A percentile compares a stretch with the other conserved stretches of the same genome.
phyloP scores from a whole-genome alignment of 1,139 yeast species.

The Suhomyces coccinellae region DNA sequence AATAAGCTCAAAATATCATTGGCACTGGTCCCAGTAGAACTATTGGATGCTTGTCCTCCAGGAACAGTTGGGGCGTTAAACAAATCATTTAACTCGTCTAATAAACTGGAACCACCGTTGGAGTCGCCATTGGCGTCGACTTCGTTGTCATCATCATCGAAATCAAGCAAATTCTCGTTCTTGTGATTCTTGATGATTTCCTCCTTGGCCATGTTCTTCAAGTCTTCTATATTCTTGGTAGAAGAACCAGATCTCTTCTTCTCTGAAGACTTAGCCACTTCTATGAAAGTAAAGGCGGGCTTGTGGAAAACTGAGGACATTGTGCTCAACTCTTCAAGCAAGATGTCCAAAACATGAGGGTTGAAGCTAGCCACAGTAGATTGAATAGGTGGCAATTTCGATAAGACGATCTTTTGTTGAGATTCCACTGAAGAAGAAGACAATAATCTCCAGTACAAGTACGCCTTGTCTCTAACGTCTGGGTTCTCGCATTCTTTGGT shows the following conservation, averaged over 20 bases:
- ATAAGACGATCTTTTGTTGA: conserved; percentile 53
- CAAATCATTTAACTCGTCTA: conserved; percentile 70
- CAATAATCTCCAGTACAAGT: conserved; percentile 88
- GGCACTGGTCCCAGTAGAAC: conserved; percentile 21
- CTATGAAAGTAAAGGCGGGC: conserved; percentile 71
- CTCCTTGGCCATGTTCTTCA: conserved; percentile 72
- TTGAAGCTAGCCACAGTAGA: conserved; percentile 73
- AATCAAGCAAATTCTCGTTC: conserved; percentile 82
- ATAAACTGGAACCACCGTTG: conserved; percentile 28
- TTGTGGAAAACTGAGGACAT: conserved; percentile 88
- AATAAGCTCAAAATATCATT: conserved; percentile 49
- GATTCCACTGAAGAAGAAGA: conserved; percentile 49
- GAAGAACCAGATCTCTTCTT: conserved; percentile 18
- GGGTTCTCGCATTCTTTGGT: conserved; percentile 84
- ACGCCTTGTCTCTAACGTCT: conserved; percentile 93
- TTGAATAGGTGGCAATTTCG: conserved; percentile 68
- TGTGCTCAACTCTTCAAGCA: conserved; percentile 77
- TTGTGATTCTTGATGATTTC: conserved; percentile 68
- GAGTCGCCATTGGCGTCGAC: conserved; percentile 18
- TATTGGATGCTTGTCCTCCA: conserved; percentile 11
- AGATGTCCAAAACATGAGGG: conserved; percentile 63
- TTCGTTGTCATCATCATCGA: conserved; percentile 63
- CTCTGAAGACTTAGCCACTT: conserved; percentile 34
- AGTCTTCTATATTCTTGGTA: conserved; percentile 57
- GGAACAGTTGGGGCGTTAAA: conserved; percentile 44